A percentile compares a stretch with the other conserved stretches of the same genome.
These are phyloP conservation scores for Botrytis hyacinthi DNA, from an alignment of 2,329 filamentous ascomycete species.

Conservation along the genomic window DNA sequence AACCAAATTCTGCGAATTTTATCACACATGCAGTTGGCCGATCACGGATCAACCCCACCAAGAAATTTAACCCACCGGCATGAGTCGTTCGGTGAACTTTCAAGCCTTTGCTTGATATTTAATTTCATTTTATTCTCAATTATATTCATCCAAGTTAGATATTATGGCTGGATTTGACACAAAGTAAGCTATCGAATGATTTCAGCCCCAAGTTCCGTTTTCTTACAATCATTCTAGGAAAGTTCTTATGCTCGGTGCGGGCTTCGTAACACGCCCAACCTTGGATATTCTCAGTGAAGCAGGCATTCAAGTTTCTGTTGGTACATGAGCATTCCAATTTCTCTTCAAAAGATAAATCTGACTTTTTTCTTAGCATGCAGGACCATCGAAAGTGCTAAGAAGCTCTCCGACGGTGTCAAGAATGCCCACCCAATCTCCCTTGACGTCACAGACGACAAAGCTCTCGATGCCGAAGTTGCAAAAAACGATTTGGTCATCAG, in stretches of 20 bases:
- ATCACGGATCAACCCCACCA: conserved; percentile 33
- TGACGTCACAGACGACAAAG: conserved; percentile 73
- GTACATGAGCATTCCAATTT: conserved; percentile 38
- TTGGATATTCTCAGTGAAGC: conserved; percentile 57
- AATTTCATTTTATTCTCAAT: background rate
- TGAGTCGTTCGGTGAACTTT: conserved; percentile 26
- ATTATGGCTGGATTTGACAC: conserved; percentile 14
- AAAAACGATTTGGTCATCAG: conserved; percentile 77
- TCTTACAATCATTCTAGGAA: conserved; percentile 21
- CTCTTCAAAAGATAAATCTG: background rate
- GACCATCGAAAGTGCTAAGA: conserved; percentile 69
- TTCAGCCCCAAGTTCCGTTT: background rate
- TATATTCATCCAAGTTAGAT: background rate
- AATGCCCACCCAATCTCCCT: conserved; percentile 55
- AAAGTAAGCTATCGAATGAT: background rate
- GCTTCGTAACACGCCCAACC: conserved; percentile 56
- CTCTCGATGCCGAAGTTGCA: conserved; percentile 76
- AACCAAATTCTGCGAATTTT: background rate
- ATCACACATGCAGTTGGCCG: conserved; percentile 18
- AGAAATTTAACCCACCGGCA: conserved; percentile 21
- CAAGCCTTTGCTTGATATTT: background rate
- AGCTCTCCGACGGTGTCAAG: conserved; percentile 68
- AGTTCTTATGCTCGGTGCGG: conserved; percentile 51
- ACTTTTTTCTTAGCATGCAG: conserved; percentile 4
- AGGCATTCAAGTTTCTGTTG: conserved; percentile 56